Base-by-base conservation (phyloP, 345 rosid genomes). In the Gossypium australe region DNA sequence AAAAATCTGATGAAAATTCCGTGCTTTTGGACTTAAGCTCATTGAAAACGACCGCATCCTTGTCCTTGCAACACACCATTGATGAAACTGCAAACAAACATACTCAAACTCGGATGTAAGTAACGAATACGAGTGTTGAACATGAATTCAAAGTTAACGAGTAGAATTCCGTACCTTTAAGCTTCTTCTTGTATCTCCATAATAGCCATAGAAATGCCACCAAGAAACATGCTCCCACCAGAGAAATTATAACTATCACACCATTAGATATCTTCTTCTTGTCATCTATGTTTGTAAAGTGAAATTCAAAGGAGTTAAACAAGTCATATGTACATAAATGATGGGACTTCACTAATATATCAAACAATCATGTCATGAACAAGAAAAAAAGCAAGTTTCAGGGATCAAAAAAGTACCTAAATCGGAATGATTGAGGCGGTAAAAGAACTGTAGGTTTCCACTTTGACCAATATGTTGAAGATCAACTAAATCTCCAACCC, bases 371-470 rank as follows among this genome's bases (percentile, higher is more conserved):
- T 57, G 61, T 57, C 61, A 57, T 12, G 14, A 10, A 10, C 61
- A 57, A 20, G 11, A 3, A 34, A 52, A 24, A 38, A 64, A 29
- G 24, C 24, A 48, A 73, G 16, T 48, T 60, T 60, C 7, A 20
- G 43, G 66, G 20, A 47, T 17, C 61, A 25, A 57, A 57, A 57
- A 9, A 57, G 22, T 75, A 89, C 98, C 85, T 18, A 85, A 66
- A 82, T 93, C 92, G 65, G 94, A 89, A 67, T 29, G 81, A 52
- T 90, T 77, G 13, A 93, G 87, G n/a, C 93, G 89, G 43, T 89
- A 53, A 71, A 73, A 70, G 80, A 81, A 64, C 57, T 24, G 3
- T 41, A 45, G 45, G 48, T 22, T 70, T 69, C 90, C 90, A 63
- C 75, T 84, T 0, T 64, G 0, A 2, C 13, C 73, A 17, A 88